Conservation (phyloP, 73 alveolate species). For the Halteria grandinella region DNA sequence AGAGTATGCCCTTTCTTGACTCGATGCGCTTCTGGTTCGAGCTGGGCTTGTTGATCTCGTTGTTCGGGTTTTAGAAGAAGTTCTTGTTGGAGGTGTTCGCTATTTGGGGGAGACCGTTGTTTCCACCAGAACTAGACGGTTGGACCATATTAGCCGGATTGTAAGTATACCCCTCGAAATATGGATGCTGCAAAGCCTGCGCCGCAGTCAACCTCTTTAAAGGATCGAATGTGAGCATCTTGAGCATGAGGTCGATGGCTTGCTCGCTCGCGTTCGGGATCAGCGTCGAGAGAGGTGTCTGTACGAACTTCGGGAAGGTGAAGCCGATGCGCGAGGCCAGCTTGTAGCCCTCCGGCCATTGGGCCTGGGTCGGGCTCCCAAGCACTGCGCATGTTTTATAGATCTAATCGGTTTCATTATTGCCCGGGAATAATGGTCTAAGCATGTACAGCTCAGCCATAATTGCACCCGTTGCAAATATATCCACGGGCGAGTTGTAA, state of each 20-base stretch:
- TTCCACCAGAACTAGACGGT: not conserved
- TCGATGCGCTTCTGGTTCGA: conserved; percentile 34
- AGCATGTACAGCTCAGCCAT: conserved; percentile 98
- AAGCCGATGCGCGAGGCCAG: conserved; percentile 89
- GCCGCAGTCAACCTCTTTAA: conserved; percentile 92
- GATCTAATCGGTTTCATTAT: conserved; percentile 94
- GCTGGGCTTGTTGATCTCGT: conserved; percentile 43
- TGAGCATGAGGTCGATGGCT: conserved; percentile 92
- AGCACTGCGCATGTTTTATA: conserved; percentile 97
- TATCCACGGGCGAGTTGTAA: conserved; percentile 99
- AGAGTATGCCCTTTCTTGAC: conserved; percentile 28
- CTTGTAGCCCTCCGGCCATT: conserved; percentile 96
- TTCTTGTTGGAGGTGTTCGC: conserved; percentile 45
- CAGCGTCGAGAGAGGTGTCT: conserved; percentile 80
- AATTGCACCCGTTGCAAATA: conserved; percentile 98
- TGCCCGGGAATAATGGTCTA: conserved; percentile 96
- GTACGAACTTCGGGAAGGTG: conserved; percentile 89
- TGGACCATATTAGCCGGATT: conserved; percentile 17
- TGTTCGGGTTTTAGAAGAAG: conserved; percentile 50
- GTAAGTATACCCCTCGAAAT: conserved; percentile 74
- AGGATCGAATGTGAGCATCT: conserved; percentile 95
- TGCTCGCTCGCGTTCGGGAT: conserved; percentile 94
- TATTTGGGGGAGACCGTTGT: too few relatives aligned
- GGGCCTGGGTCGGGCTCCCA: conserved; percentile 96
- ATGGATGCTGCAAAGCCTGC: conserved; percentile 90